Percentiles rank a stretch among this genome's conserved stretches.
phyloP scores from a whole-genome alignment of 805 yeast genomes.

The Saccharomycopsis fermentans region DNA sequence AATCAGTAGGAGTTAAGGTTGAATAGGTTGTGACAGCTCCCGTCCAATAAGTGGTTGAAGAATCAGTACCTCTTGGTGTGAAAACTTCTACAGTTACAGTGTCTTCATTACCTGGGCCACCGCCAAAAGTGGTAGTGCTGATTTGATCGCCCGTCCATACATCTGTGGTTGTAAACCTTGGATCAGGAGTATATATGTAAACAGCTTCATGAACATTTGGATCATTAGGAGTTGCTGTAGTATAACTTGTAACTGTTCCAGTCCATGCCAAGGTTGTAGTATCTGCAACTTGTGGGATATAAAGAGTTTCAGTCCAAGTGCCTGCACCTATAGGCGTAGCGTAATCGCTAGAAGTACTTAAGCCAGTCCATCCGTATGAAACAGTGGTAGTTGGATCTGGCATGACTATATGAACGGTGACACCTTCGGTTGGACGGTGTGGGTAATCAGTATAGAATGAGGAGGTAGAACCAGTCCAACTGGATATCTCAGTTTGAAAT shows the following conservation, averaged over 20 bases:
- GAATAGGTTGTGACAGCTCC: too few species aligned
- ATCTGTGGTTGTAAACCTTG: constrained; percentile 1
- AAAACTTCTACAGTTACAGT: background rate
- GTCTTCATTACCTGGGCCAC: background rate
- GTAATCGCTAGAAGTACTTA: background rate
- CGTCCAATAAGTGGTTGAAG: too few species aligned
- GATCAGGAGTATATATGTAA: background rate
- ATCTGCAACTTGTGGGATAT: background rate
- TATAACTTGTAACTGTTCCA: background rate
- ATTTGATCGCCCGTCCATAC: constrained; percentile 6
- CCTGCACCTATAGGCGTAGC: background rate
- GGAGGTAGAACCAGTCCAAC: too few species aligned
- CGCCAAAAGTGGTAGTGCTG: background rate
- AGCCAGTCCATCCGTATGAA: constrained; percentile 5
- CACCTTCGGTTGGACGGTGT: too few species aligned
- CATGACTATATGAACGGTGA: too few species aligned
- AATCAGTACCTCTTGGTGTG: too few species aligned
- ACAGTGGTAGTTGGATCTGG: constrained; percentile 5
- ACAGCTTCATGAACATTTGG: background rate
- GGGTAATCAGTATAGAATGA: too few species aligned
- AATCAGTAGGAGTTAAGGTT: too few species aligned
- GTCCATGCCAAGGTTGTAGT: background rate
- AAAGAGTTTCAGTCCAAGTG: background rate
- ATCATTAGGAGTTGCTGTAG: background rate
- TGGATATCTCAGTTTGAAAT: too few species aligned